These are phyloP conservation scores for Russula abietina DNA, from an alignment of 768 basidiomycete species.

Conservation along the genomic window DNA sequence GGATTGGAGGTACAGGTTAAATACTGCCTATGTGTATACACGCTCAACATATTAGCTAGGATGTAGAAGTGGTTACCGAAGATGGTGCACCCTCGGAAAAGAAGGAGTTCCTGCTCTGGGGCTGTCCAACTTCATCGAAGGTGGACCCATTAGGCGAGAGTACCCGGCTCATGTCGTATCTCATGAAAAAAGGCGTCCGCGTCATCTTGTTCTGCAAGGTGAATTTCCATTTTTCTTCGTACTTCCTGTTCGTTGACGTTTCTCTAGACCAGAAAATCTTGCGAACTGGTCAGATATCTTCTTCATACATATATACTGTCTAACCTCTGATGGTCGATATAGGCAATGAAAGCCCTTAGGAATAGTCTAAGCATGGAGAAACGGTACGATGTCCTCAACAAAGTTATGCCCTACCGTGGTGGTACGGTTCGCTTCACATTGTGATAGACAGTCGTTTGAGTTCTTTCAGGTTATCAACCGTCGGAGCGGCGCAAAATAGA, in stretches of 20 bases:
- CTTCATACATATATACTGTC: not conserved
- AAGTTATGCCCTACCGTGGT: conserved; percentile 79
- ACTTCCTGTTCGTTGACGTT: not conserved
- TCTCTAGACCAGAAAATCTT: conserved; percentile 65
- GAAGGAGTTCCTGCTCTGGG: conserved; percentile 81
- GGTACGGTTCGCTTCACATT: conserved; percentile 39
- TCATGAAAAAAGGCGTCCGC: conserved; percentile 76
- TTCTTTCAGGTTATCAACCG: conserved; percentile 2
- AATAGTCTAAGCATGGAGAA: conserved; percentile 68
- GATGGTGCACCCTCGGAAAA: conserved; percentile 79
- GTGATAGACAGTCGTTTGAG: not conserved
- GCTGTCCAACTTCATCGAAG: conserved; percentile 51
- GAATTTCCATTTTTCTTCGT: not conserved
- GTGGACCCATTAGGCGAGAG: conserved; percentile 63
- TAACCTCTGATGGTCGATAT: not conserved
- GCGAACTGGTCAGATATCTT: conserved; percentile 58
- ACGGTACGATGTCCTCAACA: conserved; percentile 64
- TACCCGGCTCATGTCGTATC: conserved; percentile 61
- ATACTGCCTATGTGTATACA: not conserved
- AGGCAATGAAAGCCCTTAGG: conserved; percentile 78
- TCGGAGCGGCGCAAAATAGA: conserved; percentile 83
- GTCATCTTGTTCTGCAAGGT: conserved; percentile 90
- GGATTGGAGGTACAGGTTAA: conserved; percentile 43
- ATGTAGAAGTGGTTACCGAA: conserved; percentile 62
- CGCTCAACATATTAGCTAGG: conserved; percentile 28